phyloP scores from a whole-genome alignment of 2,329 filamentous ascomycete species.

The Trichoderma sp. region DNA sequence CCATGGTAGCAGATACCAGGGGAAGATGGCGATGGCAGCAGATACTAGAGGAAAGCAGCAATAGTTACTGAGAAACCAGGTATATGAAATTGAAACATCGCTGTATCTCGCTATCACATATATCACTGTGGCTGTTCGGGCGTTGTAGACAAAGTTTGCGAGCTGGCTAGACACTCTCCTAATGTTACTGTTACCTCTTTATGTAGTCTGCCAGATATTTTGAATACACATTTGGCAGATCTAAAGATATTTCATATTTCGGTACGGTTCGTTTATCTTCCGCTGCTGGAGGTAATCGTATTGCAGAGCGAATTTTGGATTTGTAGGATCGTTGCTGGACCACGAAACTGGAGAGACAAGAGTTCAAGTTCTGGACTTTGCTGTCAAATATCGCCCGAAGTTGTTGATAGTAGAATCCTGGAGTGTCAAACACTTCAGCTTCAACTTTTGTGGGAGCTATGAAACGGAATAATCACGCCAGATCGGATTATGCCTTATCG shows the following conservation, averaged over 20 bases:
- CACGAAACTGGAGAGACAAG: background rate
- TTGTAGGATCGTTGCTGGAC: background rate
- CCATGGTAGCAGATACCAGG: background rate
- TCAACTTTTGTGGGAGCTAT: background rate
- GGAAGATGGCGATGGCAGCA: background rate
- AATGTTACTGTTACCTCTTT: background rate
- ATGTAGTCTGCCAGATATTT: background rate
- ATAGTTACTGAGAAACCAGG: background rate
- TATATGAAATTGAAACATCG: too few species aligned
- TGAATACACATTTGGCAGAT: background rate
- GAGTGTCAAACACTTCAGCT: background rate
- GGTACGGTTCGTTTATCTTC: background rate
- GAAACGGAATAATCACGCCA: background rate
- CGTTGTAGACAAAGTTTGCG: background rate
- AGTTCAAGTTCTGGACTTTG: background rate
- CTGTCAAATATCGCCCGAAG: background rate
- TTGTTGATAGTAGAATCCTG: accelerated
- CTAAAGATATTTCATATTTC: too few species aligned
- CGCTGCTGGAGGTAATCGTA: background rate
- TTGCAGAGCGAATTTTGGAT: background rate
- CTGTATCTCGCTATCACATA: too few species aligned
- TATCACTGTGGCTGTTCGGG: accelerated
- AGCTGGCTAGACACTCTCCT: background rate
- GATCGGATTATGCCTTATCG: background rate
- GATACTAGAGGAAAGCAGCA: background rate